Conservation (phyloP, 306 rosid genomes). For the Vigna hirtella region DNA sequence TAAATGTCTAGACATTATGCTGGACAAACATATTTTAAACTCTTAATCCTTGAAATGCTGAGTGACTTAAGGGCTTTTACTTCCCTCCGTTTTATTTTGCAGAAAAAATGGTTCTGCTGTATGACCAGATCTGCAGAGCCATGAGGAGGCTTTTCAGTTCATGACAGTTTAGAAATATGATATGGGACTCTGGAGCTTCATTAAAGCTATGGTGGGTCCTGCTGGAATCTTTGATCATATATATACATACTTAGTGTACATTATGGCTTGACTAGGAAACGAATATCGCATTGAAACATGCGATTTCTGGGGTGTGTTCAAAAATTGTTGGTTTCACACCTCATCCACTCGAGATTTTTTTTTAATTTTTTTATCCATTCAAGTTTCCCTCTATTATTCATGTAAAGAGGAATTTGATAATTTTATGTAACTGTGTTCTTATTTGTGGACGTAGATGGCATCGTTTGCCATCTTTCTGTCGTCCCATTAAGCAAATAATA, state of each 20-base stretch:
- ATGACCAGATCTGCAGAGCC: conserved; percentile 51
- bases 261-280: conserved; percentile 39
- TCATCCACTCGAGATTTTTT: conserved; percentile 2
- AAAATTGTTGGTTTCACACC: conserved; percentile 29
- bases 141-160: conserved; percentile 49
- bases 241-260: conserved; percentile 19
- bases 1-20: too few relatives aligned
- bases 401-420: background rate
- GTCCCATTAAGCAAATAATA: background rate
- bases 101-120: conserved; percentile 95
- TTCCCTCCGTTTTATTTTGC: conserved; percentile 30
- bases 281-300: conserved; percentile 19
- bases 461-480: background rate
- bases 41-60: too few relatives aligned
- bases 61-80: too few relatives aligned
- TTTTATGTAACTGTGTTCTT: conserved; percentile 2
- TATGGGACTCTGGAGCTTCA: conserved; percentile 53
- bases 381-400: conserved; percentile 1
- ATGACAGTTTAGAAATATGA: conserved; percentile 13
- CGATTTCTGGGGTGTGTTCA: conserved; percentile 31
- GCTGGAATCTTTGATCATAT: conserved; percentile 53
- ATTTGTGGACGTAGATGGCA: background rate
- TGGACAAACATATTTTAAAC: too few relatives aligned
- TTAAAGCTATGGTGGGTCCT: conserved; percentile 61
- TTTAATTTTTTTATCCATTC: background rate